Evolutionary conservation across 2,329 filamentous ascomycete species (phyloP), one percentile per base, ranked within the genome.

Genomic region (Rachicladosporium sp.): DNA sequence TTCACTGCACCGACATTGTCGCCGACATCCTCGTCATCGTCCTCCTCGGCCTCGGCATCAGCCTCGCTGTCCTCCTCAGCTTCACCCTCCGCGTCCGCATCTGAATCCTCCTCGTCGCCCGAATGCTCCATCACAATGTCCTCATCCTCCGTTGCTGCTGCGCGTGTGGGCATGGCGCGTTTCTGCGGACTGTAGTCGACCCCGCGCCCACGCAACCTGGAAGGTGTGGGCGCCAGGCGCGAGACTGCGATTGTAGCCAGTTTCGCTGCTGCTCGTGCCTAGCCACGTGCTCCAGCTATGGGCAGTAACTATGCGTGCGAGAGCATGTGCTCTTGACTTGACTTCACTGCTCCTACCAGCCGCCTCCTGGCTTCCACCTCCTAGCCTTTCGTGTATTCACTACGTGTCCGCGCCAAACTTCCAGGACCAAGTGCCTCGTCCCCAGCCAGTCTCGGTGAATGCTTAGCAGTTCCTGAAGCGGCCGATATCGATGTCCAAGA

Each of bases 11-110:
- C 56, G n/a, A 59, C 56, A 12, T 57, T 47, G 42, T 70, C 66
- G 23, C 23, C 23, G 4, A 27, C 3, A 27, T 27, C 23, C 23
- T 27, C 23, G 32, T 54, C 60, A 33, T 66, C 64, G 10, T 56
- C 63, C 43, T 67, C 65, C n/a, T 68, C 66, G 33, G 58, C 60
- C 6, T 52, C 47, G 41, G 31, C 54, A 39, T 50, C 54, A 27
- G 58, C 58, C 35, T 66, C 63, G 13, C 50, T 62, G 44, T 66
- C 63, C 23, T 67, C 66, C 29, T 49, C 56, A 38, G 57, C 61
- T 44, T 70, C 70, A 41, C 63, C 67, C 42, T 64, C 64, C n/a
- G 55, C 42, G 31, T 48, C 44, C 8, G 43, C 36, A 23, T 42
- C 40, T 29, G 27, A 32, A 41, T 57, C 46, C 33, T 47, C 60